Evolutionary conservation across 495 filamentous ascomycete genomes (phyloP).

Genomic region (Rusavskia elegans): DNA sequence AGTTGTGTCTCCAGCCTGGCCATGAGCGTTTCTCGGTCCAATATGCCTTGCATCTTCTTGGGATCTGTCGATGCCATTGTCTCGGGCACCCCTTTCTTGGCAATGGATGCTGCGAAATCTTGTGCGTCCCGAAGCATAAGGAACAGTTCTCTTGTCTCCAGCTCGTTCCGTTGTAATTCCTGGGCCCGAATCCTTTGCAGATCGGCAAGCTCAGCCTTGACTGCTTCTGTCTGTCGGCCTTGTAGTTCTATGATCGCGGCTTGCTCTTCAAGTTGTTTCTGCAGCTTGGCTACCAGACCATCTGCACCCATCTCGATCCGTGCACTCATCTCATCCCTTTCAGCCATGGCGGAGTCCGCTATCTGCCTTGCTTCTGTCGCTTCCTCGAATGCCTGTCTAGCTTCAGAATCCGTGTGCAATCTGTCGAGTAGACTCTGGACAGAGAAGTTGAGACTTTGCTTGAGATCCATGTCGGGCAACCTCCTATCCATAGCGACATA

Average conservation of each 20-base stretch:
- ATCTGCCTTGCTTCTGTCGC: conserved; percentile 76
- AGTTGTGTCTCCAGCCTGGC: conserved; percentile 84
- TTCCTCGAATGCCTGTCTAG: conserved; percentile 79
- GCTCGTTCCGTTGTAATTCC: conserved; percentile 84
- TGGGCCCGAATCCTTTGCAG: conserved; percentile 74
- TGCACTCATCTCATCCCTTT: conserved; percentile 91
- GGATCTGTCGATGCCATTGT: conserved; percentile 45
- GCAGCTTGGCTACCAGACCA: conserved; percentile 81
- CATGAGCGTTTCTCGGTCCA: conserved; percentile 86
- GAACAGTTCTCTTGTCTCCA: conserved; percentile 92
- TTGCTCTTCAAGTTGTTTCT: conserved; percentile 88
- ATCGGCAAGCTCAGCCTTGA: conserved; percentile 80
- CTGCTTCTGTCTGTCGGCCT: conserved; percentile 62
- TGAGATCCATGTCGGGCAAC: conserved; percentile 90
- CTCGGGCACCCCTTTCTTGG: conserved; percentile 48
- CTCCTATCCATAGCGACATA: conserved; percentile 98
- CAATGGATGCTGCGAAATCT: conserved; percentile 78
- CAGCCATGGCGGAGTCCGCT: conserved; percentile 86
- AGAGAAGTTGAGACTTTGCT: conserved; percentile 92
- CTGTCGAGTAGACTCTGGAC: conserved; percentile 90
- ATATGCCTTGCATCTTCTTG: conserved; percentile 73
- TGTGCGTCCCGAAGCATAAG: conserved; percentile 97
- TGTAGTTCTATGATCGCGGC: conserved; percentile 78
- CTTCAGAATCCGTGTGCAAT: conserved; percentile 90
- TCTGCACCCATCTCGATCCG: conserved; percentile 87